Percentiles rank a stretch among this genome's conserved stretches.
phyloP scores from a whole-genome alignment of 2,329 filamentous ascomycete genomes.

The Fusarium acutatum region DNA sequence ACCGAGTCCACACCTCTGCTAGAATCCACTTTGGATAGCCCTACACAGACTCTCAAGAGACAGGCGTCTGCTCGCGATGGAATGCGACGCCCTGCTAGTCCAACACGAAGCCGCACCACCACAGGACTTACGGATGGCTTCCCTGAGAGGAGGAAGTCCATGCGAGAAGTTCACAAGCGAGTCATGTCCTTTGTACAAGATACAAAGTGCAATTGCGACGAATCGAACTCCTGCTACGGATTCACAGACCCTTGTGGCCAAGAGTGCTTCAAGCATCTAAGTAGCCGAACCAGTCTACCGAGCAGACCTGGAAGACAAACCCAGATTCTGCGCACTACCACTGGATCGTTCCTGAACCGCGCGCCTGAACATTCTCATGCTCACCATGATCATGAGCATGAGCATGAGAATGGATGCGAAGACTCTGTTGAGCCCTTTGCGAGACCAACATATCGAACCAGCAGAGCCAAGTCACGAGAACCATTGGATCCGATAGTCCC shows the following conservation, averaged over 20 bases:
- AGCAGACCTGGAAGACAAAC: slow-evolving; percentile 44
- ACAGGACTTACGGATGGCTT: slow-evolving; percentile 42
- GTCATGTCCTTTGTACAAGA: slow-evolving; percentile 73
- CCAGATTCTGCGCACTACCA: slow-evolving; percentile 54
- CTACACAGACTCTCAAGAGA: slow-evolving; percentile 39
- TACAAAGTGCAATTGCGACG: slow-evolving; percentile 69
- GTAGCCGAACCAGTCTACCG: slow-evolving; percentile 47
- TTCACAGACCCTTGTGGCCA: slow-evolving; percentile 73
- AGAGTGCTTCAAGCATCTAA: slow-evolving; percentile 70
- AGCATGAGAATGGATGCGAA: slow-evolving; percentile 37
- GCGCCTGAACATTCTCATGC: slow-evolving; percentile 42
- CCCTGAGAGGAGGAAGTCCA: slow-evolving; percentile 60
- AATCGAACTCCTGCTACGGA: slow-evolving; percentile 68
- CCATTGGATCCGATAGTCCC: slow-evolving; percentile 42
- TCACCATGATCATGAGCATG: slow-evolving; percentile 35
- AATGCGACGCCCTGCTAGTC: slow-evolving; percentile 40
- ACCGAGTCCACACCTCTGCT: slow-evolving; percentile 62
- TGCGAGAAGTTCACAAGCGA: slow-evolving; percentile 62
- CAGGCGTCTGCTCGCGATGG: slow-evolving; percentile 44
- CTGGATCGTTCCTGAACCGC: slow-evolving; percentile 45
- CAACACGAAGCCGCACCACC: slow-evolving; percentile 40
- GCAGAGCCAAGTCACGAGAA: slow-evolving; percentile 52
- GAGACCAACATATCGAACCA: slow-evolving; percentile 48
- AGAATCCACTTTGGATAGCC: slow-evolving; percentile 41
- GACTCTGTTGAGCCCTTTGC: slow-evolving; percentile 37